Evolutionary conservation across 345 rosid species (phyloP), one percentile per base, ranked within the genome.

Genomic region (Populus euphratica): DNA sequence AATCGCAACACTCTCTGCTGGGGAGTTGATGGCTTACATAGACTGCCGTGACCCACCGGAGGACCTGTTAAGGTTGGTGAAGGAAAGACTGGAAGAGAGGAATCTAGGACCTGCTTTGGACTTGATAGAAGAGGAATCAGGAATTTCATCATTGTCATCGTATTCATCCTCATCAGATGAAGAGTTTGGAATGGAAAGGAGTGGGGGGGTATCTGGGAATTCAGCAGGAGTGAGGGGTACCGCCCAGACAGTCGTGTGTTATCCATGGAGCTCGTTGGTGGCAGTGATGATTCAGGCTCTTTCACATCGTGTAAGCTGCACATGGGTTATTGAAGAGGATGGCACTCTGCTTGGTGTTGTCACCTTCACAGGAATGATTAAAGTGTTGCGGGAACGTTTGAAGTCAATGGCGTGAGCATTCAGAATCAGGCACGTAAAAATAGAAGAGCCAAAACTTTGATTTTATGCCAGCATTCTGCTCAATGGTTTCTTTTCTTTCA

Each of bases 201-300:
- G 85, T 18, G 79, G 80, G 44, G 80, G 74, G 50, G 12, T 80
- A 0, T 68, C 82, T 27, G 81, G 86, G 54, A 73, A 84, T 52
- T 79, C 88, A 0, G 69, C 81, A 3, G 83, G 80, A 63, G 77
- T 72, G 38, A 80, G 39, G 25, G 86, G 87, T 78, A 83, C 79
- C 36, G 82, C 88, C 0, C 88, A 83, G 68, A 87, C 79, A 16
- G 83, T 73, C 20, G 80, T 88, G 76, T 91, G 92, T 74, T 64
- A 82, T 74, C 89, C 91, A 8, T 79, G 87, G 89, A 89, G 84
- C 79, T 91, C 94, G 3, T 74, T 91, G 43, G 83, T 89, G 36
- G 94, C 92, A 0, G 90, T 91, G 73, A 88, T 91, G 86, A 88
- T 91, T 70, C 91, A 91, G 86, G 90, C 89, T 8, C 85, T 91